Conservation (phyloP, 805 yeast genomes). For the Yamadazyma philogaea region DNA sequence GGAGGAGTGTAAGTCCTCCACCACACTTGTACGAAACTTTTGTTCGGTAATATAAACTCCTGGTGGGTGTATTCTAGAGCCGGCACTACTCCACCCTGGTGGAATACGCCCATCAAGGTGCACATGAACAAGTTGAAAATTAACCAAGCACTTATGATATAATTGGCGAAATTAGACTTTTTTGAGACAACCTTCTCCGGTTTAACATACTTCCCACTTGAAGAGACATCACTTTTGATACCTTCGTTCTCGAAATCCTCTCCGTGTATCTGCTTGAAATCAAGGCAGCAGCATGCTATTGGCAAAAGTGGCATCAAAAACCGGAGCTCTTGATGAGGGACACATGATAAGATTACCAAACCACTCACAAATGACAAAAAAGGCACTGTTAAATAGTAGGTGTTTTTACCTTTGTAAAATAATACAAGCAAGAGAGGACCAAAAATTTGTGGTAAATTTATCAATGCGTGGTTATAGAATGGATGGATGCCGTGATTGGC, state of each 20-base stretch:
- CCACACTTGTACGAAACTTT: constrained; percentile 55
- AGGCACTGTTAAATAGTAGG: constrained; percentile 51
- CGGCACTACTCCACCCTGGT: constrained; percentile 87
- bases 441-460: constrained; percentile 74
- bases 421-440: constrained; percentile 69
- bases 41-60: constrained; percentile 1
- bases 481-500: constrained; percentile 82
- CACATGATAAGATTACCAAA: constrained; percentile 53
- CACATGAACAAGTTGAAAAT: constrained; percentile 60
- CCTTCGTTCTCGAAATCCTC: constrained; percentile 10
- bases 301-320: constrained; percentile 81
- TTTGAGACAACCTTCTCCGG: constrained; percentile 10
- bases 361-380: constrained; percentile 64
- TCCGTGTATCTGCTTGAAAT: constrained; percentile 26
- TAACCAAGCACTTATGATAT: constrained; percentile 48
- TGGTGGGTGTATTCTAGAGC: constrained; percentile 46
- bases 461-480: constrained; percentile 64
- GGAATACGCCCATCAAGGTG: constrained; percentile 71
- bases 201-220: constrained; percentile 6
- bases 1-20: constrained; percentile 97
- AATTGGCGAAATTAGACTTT: constrained; percentile 16
- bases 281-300: constrained; percentile 56
- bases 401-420: constrained; percentile 32
- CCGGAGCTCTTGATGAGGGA: constrained; percentile 94
- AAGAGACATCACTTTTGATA: constrained; percentile 8